These are phyloP conservation scores for Dactylonectria macrodidyma DNA, from an alignment of 2,329 filamentous ascomycete species.

Conservation along the genomic window DNA sequence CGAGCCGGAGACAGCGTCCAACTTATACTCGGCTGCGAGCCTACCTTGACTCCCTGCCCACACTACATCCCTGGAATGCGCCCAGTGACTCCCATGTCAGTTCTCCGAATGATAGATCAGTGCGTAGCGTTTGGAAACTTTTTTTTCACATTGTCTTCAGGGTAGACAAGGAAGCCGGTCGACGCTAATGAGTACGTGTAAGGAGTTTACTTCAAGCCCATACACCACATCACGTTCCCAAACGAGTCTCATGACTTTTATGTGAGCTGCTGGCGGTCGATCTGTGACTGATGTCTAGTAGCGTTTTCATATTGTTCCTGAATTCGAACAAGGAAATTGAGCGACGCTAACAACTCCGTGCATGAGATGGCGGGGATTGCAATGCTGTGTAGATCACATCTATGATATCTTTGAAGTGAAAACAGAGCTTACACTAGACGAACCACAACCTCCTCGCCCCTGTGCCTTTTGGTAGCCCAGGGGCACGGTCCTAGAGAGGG, in stretches of 20 bases:
- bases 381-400: slow-evolving; percentile 6
- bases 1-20: slow-evolving; percentile 10
- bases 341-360: too few species aligned
- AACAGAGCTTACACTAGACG: background rate
- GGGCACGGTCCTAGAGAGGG: slow-evolving; percentile 23
- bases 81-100: background rate
- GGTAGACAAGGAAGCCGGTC: background rate
- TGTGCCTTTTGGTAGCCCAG: slow-evolving; percentile 19
- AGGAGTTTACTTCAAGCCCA: background rate
- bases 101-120: background rate
- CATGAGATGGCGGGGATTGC: background rate
- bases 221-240: too few species aligned
- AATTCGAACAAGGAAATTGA: too few species aligned
- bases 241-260: too few species aligned
- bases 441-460: slow-evolving; percentile 11
- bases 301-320: too few species aligned
- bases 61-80: background rate
- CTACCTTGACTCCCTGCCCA: background rate
- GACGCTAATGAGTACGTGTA: slow-evolving; percentile 1
- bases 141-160: slow-evolving; percentile 12
- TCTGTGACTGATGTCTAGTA: too few species aligned
- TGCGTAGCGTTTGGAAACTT: slow-evolving; percentile 30
- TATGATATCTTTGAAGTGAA: background rate
- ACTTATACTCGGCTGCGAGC: slow-evolving; percentile 38
- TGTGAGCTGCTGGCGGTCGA: too few species aligned